phyloP scores from a whole-genome alignment of 2,329 filamentous ascomycete genomes.

The Sarocladium oryzae region DNA sequence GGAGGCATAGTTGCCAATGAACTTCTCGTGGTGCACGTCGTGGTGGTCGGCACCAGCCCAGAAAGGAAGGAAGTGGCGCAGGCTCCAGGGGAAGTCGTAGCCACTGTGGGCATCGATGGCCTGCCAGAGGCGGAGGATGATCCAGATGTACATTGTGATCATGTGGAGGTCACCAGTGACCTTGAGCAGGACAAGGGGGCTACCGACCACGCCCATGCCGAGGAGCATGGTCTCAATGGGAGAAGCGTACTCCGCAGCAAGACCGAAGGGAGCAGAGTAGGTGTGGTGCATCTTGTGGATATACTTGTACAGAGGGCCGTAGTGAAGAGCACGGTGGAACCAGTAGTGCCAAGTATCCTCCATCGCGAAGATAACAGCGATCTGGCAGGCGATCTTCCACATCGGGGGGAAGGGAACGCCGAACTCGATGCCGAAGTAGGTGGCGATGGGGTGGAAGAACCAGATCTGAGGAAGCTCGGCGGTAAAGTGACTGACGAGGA shows the following conservation, averaged over 20 bases:
- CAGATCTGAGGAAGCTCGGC: slow-evolving; percentile 98
- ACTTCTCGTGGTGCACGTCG: slow-evolving; percentile 95
- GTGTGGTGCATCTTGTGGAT: slow-evolving; percentile 99
- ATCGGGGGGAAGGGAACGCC: slow-evolving; percentile 81
- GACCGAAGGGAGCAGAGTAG: slow-evolving; percentile 93
- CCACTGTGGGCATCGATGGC: slow-evolving; percentile 96
- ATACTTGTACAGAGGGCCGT: slow-evolving; percentile 88
- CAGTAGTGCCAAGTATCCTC: slow-evolving; percentile 99
- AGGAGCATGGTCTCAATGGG: slow-evolving; percentile 96
- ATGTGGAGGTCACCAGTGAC: slow-evolving; percentile 86
- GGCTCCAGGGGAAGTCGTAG: slow-evolving; percentile 96
- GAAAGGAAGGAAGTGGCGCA: slow-evolving; percentile 93
- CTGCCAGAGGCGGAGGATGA: slow-evolving; percentile 86
- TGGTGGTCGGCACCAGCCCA: slow-evolving; percentile 98
- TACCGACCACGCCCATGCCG: slow-evolving; percentile 76
- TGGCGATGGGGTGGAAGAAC: slow-evolving; percentile 96
- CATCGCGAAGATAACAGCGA: slow-evolving; percentile 87
- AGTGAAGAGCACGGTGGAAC: slow-evolving; percentile 87
- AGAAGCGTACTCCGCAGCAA: slow-evolving; percentile 95
- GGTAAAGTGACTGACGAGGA: slow-evolving; percentile 92
- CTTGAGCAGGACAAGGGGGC: slow-evolving; percentile 76
- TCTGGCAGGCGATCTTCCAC: slow-evolving; percentile 85
- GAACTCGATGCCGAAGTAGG: slow-evolving; percentile 83
- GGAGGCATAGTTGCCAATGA: slow-evolving; percentile 96
- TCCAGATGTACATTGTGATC: slow-evolving; percentile 97